phyloP scores from a whole-genome alignment of 2,329 filamentous ascomycete species.

The Fusarium nygamai region DNA sequence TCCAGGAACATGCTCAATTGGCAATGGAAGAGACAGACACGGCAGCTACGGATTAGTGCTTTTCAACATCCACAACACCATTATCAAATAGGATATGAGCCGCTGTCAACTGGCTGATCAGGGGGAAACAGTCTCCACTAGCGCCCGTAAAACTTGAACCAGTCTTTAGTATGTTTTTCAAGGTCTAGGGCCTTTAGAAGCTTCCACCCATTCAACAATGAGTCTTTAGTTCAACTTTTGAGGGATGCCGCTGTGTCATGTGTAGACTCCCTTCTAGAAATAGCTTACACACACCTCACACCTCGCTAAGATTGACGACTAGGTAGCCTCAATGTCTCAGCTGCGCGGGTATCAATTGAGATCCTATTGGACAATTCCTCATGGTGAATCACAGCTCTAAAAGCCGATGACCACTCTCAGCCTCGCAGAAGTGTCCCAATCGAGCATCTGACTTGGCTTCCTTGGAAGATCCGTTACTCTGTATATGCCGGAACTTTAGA shows the following conservation, averaged over 20 bases:
- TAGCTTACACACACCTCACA: slow-evolving; percentile 9
- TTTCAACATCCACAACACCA: slow-evolving; percentile 1
- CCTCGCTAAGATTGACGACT: slow-evolving; percentile 22
- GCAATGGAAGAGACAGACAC: not conserved
- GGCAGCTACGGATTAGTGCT: slow-evolving; percentile 14
- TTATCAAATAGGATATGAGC: slow-evolving; percentile 21
- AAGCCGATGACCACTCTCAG: not conserved
- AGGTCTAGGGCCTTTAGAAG: not conserved
- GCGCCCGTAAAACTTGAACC: not conserved
- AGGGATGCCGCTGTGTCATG: not conserved
- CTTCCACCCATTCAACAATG: not conserved
- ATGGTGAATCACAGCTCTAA: slow-evolving; percentile 5
- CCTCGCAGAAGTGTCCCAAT: not conserved
- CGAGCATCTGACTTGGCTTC: not conserved
- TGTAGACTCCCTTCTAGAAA: slow-evolving; percentile 13
- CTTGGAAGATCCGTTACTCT: not conserved
- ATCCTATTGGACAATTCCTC: not conserved
- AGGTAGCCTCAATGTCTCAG: slow-evolving; percentile 33
- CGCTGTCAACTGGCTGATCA: slow-evolving; percentile 28
- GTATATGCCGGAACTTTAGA: not conserved
- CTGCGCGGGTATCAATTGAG: not conserved
- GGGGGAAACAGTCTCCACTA: not conserved
- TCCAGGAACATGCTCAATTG: slow-evolving; percentile 17
- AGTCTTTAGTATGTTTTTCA: slow-evolving; percentile 1
- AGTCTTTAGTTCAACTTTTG: not conserved